Base-by-base conservation (phyloP, 495 filamentous ascomycete species). In the Penicillium herquei region DNA sequence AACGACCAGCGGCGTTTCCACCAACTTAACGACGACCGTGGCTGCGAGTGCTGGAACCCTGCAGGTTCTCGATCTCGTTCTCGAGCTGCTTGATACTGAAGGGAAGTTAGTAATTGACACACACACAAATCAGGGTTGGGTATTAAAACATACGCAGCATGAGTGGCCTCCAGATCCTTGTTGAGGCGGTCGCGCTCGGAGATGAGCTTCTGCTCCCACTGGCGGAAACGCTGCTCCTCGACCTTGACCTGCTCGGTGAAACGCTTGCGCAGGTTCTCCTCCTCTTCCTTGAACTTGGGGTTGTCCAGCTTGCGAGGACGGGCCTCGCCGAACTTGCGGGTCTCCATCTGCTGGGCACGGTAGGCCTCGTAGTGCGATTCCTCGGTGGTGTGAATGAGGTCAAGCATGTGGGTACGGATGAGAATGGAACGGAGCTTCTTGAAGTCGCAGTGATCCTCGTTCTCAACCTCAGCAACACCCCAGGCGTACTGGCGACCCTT, bases 171-270 rank as follows among this genome's bases (percentile, higher is more conserved):
- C 68, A 98, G 81, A 69, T 98, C 94, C 83, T 98, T 98, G 83
- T 98, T 98, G 75, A 98, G 84, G 63, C 94, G 89, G 74, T 98
- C 94, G 67, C 94, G 85, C 83, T 98, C 94, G 46, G 90, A 84
- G 60, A 98, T 98, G 72, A 98, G 86, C 81, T 98, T 98, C 85
- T 98, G 95, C 80, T 98, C 94, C 94, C 94, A 98, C 80, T 94
- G 87, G 74, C 95, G 84, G 87, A 98, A 98, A 52, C 94, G 85
- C 76, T 96, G 89, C 77, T 98, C 94, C 81, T 98, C 94, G 66
- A 97, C 89, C 87, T 98, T 98, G 78, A 98, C 94, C 74, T 98
- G 95, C 80, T 98, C 94, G 59, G 94, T 98, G 80, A 98, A 98
- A 58, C 94, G 84, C 88, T 98, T 98, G 72, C 94, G 86, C 61